A percentile compares a stretch with the other conserved stretches of the same genome.
Conservation (phyloP, 495 filamentous ascomycete genomes). For the Podospora pseudopauciseta region DNA sequence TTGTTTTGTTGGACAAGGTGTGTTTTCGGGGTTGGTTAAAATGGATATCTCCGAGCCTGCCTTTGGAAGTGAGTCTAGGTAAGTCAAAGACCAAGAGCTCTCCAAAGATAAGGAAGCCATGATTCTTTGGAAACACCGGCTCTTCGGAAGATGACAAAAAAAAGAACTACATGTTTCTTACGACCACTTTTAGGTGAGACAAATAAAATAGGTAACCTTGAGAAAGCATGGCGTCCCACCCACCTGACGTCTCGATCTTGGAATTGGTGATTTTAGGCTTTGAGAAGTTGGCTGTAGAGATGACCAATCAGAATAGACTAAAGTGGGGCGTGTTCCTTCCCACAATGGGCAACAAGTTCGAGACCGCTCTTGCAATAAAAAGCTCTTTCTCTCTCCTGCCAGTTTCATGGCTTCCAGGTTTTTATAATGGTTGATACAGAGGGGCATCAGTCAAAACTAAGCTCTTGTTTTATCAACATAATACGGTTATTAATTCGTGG, state of each 20-base stretch:
- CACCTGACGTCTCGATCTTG: constrained; percentile 4
- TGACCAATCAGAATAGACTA: constrained; percentile 9
- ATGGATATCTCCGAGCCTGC: background rate
- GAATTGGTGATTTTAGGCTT: constrained; percentile 17
- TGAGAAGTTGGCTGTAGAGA: constrained; percentile 11
- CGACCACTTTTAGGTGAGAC: background rate
- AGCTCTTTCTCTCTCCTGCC: background rate
- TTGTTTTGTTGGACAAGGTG: background rate
- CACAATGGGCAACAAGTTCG: background rate
- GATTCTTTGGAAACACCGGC: background rate
- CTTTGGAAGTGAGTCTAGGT: background rate
- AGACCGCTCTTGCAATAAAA: background rate
- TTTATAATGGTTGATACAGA: background rate
- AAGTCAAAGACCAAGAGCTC: background rate
- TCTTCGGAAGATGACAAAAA: background rate
- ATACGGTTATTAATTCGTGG: background rate
- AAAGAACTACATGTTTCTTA: background rate
- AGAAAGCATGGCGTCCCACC: constrained; percentile 3
- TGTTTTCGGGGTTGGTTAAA: background rate
- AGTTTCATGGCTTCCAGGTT: background rate
- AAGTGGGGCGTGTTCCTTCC: background rate
- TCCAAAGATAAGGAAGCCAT: background rate
- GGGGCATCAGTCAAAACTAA: background rate
- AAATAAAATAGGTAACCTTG: background rate
- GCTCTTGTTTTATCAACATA: background rate